Evolutionary conservation across 2,329 filamentous ascomycete genomes (phyloP).

Genomic region (Xylaria sp.): DNA sequence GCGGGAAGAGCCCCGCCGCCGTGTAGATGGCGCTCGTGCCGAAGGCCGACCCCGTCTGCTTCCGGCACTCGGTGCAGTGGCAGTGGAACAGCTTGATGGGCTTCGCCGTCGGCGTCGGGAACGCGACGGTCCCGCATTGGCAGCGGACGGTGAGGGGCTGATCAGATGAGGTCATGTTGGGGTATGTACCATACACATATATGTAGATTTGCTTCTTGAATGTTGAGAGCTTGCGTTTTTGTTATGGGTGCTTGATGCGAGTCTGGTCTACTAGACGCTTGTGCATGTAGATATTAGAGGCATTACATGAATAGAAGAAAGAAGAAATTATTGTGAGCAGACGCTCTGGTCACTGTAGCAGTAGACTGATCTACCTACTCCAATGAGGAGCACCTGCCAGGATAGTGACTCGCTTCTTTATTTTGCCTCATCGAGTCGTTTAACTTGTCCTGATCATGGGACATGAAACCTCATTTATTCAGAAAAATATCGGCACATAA

Average conservation of each 20-base stretch:
- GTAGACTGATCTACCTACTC: background rate
- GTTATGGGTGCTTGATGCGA: background rate
- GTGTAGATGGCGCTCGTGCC: slow-evolving; percentile 50
- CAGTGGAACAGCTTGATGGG: slow-evolving; percentile 47
- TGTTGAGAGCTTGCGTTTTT: too few relatives aligned
- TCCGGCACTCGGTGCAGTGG: slow-evolving; percentile 51
- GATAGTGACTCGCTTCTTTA: background rate
- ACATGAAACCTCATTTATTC: background rate
- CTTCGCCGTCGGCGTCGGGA: slow-evolving; percentile 40
- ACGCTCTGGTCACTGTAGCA: too few relatives aligned
- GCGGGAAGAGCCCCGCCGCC: slow-evolving; percentile 44
- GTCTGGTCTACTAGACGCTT: background rate
- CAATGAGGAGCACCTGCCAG: background rate
- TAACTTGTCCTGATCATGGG: slow-evolving; percentile 1
- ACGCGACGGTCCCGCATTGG: slow-evolving; percentile 44
- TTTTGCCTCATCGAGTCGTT: background rate
- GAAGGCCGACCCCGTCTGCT: slow-evolving; percentile 49
- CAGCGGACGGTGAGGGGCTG: slow-evolving; percentile 37
- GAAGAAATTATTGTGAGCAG: too few relatives aligned
- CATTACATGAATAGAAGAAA: too few relatives aligned
- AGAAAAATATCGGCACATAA: background rate
- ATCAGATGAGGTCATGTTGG: background rate
- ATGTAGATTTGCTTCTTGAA: too few relatives aligned
- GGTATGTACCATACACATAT: too few relatives aligned
- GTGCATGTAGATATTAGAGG: too few relatives aligned